A percentile compares a stretch with the other conserved stretches of the same genome.
Evolutionary conservation across 2,329 filamentous ascomycete species (phyloP).

Genomic region (Talaromyces albobiverticillius): DNA sequence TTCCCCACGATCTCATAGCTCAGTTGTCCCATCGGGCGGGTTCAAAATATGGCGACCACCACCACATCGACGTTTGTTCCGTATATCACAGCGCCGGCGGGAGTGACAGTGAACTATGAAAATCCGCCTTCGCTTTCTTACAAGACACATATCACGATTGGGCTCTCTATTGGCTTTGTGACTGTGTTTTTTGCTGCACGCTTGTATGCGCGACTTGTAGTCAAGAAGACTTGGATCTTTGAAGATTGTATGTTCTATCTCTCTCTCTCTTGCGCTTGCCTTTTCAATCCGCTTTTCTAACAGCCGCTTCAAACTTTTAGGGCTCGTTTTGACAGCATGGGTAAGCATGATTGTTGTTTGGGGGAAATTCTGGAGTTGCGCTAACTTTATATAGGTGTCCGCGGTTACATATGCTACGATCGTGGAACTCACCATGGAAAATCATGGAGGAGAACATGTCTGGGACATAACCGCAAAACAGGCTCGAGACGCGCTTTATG

Average conservation of each 20-base stretch:
- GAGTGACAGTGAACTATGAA: slow-evolving; percentile 4
- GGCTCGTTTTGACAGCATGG: slow-evolving; percentile 14
- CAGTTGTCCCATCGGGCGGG: neutral
- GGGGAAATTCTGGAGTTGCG: neutral
- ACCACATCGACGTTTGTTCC: slow-evolving; percentile 13
- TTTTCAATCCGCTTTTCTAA: neutral
- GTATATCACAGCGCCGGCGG: slow-evolving; percentile 9
- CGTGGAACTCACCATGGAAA: slow-evolving; percentile 8
- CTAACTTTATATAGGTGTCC: neutral
- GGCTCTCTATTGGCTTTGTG: slow-evolving; percentile 6
- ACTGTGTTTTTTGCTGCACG: slow-evolving; percentile 12
- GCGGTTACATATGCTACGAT: slow-evolving; percentile 7
- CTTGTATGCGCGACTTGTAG: slow-evolving; percentile 1
- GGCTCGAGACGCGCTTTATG: slow-evolving; percentile 12
- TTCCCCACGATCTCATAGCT: neutral
- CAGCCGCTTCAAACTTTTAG: neutral
- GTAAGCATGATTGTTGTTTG: neutral
- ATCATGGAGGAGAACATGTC: slow-evolving; percentile 15
- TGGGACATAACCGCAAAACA: slow-evolving; percentile 13
- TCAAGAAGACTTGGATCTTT: slow-evolving; percentile 14
- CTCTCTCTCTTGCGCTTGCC: neutral
- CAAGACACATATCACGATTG: slow-evolving; percentile 14
- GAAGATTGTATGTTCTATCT: slow-evolving; percentile 14
- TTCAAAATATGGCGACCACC: slow-evolving; percentile 9
- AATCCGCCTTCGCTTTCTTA: slow-evolving; percentile 9